Percentiles rank a stretch among this genome's conserved stretches.
These are phyloP conservation scores for Tulasnella sp. DNA, from an alignment of 768 basidiomycete genomes.

Conservation along the genomic window DNA sequence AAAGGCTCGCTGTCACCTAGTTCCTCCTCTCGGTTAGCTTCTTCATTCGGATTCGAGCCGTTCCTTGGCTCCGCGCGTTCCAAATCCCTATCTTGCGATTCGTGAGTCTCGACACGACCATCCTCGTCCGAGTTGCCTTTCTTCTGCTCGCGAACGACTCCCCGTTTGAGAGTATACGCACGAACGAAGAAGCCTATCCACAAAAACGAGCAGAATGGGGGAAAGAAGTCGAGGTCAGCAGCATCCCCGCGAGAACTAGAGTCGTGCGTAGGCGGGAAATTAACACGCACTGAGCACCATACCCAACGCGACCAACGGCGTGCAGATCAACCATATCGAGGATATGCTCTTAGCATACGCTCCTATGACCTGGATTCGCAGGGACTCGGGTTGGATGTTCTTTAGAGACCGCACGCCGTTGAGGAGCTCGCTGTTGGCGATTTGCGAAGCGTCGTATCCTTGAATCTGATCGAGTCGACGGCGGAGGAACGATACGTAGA, in stretches of 20 bases:
- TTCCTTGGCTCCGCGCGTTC: neutral
- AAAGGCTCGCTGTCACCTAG: neutral
- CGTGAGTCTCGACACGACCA: neutral
- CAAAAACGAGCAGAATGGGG: neutral
- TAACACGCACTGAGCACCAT: neutral
- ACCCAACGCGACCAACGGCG: neutral
- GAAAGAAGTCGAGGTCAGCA: neutral
- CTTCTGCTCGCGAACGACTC: neutral
- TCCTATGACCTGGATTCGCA: conserved; percentile 10
- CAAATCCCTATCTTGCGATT: neutral
- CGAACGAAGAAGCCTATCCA: neutral
- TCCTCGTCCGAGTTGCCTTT: neutral
- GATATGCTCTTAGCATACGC: conserved; percentile 12
- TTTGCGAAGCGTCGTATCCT: conserved; percentile 10
- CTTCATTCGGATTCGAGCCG: neutral
- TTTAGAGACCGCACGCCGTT: neutral
- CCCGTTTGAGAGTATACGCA: neutral
- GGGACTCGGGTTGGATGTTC: conserved; percentile 13
- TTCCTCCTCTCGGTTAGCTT: neutral
- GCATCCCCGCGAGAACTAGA: neutral
- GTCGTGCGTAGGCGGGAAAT: neutral
- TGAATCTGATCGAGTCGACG: neutral
- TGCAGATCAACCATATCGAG: conserved; percentile 12
- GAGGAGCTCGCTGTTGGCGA: conserved; percentile 3
- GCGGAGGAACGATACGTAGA: conserved; percentile 19